These are phyloP conservation scores for Sphaerosporella brunnea DNA, from an alignment of 495 filamentous ascomycete genomes.

Conservation along the genomic window DNA sequence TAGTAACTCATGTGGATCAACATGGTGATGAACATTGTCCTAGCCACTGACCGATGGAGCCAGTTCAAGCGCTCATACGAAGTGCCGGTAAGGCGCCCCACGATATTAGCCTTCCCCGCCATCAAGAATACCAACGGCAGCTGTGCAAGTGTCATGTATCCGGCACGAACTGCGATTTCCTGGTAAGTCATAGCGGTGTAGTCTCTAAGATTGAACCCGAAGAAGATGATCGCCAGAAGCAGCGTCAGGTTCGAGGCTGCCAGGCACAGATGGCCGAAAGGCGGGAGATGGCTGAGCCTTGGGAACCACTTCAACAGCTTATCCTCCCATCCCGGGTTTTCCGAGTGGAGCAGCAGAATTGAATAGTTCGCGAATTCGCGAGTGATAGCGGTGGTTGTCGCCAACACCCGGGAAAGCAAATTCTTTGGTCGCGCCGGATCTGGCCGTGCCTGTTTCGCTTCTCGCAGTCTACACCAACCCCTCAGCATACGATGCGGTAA, in stretches of 20 bases:
- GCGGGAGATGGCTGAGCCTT: slow-evolving; percentile 35
- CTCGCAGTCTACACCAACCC: background rate
- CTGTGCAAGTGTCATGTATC: slow-evolving; percentile 61
- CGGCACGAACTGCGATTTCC: slow-evolving; percentile 55
- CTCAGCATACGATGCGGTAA: too few relatives aligned
- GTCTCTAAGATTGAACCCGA: slow-evolving; percentile 26
- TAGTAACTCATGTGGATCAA: slow-evolving; percentile 62
- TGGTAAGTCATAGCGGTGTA: slow-evolving; percentile 39
- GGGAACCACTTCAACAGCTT: slow-evolving; percentile 7
- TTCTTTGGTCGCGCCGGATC: slow-evolving; percentile 51
- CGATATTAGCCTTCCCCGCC: slow-evolving; percentile 58
- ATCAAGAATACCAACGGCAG: slow-evolving; percentile 67
- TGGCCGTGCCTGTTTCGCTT: background rate
- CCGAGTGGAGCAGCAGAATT: slow-evolving; percentile 28
- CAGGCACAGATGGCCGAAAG: slow-evolving; percentile 38
- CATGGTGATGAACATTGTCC: slow-evolving; percentile 54
- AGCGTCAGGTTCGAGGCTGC: slow-evolving; percentile 42
- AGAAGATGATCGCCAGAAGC: slow-evolving; percentile 34
- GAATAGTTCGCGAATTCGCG: slow-evolving; percentile 53
- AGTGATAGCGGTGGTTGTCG: slow-evolving; percentile 47
- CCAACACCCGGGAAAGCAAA: slow-evolving; percentile 36
- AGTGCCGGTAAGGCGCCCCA: slow-evolving; percentile 48
- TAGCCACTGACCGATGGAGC: slow-evolving; percentile 66
- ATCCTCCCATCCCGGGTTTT: slow-evolving; percentile 1
- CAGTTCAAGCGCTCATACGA: slow-evolving; percentile 65